These are phyloP conservation scores for Selaginella moellendorffii DNA, from an alignment of 75 land plant genomes.

Conservation along the genomic window DNA sequence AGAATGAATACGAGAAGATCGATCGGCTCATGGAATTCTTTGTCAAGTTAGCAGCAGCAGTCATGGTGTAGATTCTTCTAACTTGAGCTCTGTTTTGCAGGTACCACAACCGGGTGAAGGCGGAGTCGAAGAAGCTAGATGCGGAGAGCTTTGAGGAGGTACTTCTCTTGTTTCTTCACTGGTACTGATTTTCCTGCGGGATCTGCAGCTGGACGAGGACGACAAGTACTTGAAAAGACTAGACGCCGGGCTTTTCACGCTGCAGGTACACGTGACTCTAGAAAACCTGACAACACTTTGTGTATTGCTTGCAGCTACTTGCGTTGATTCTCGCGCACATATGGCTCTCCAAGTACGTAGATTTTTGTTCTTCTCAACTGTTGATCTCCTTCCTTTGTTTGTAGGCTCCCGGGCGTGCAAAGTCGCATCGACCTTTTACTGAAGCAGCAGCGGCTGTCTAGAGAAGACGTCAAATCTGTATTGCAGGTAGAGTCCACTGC, in stretches of 20 bases:
- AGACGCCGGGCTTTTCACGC: constrained; percentile 88
- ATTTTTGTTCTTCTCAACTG: neutral
- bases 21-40: constrained; percentile 83
- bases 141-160: constrained; percentile 51
- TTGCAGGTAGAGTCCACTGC: constrained; percentile 53
- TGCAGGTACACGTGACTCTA: constrained; percentile 43
- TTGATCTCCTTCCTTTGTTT: neutral
- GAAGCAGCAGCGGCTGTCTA: constrained; percentile 66
- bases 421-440: constrained; percentile 68
- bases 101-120: constrained; percentile 73
- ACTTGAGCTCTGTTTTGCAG: constrained; percentile 24
- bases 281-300: neutral
- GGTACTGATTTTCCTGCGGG: too few species aligned
- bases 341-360: constrained; percentile 93
- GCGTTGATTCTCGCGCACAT: constrained; percentile 74
- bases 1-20: constrained; percentile 92
- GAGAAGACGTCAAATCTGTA: constrained; percentile 52
- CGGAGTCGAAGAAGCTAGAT: constrained; percentile 58
- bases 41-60: neutral
- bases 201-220: constrained; percentile 80
- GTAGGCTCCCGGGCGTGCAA: constrained; percentile 52
- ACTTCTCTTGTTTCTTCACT: constrained; percentile 34
- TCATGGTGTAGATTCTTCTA: neutral
- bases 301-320: constrained; percentile 51
- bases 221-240: constrained; percentile 74